Base-by-base conservation (phyloP, 2,329 filamentous ascomycete genomes). In the Davidsoniella neocaledoniae region DNA sequence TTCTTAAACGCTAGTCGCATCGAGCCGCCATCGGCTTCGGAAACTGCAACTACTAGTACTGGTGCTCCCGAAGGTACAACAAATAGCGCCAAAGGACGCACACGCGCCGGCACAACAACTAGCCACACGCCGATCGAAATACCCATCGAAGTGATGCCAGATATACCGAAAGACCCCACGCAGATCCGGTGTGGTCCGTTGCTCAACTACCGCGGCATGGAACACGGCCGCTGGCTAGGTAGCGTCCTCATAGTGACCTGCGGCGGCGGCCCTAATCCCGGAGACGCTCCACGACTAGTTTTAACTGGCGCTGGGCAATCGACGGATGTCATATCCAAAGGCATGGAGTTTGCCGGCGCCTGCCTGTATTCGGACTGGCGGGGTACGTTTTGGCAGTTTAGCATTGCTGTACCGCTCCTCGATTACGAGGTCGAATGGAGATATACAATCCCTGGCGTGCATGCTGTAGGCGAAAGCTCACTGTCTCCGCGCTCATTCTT, bases 361-460 rank as follows among this genome's bases (percentile, higher is more conserved):
- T 66, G 73, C 72, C 61, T 90, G 66, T 67, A 81, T 78, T 74
- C 81, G 61, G 72, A 81, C 58, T 63, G 66, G 44, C 66, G 73
- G 65, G 67, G 80, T 72, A 96, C 90, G 0, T 98, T 98, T 64
- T 98, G 91, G 91, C 76, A 81, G 51, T 98, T 96, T 65, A 81
- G 83, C 57, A 63, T 98, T 29, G 73, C 79, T 56, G 76, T 94
- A 37, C 83, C 88, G 55, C 75, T 98, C 54, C 76, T 76, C 48
- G 63, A 70, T 12, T 66, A 63, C 53, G 86, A 94, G 68, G 72
- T 79, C 51, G 74, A 76, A 60, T 94, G 86, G 80, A 76, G 83
- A 57, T 95, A 95, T 65, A 69, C 68, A 19, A 75, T 95, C 53
- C 74, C 77, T 6, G 74, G 74, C 12, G 66, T 91, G 59, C 72